Conservation (phyloP, 2,329 filamentous ascomycete species). For the Fusarium albidum region DNA sequence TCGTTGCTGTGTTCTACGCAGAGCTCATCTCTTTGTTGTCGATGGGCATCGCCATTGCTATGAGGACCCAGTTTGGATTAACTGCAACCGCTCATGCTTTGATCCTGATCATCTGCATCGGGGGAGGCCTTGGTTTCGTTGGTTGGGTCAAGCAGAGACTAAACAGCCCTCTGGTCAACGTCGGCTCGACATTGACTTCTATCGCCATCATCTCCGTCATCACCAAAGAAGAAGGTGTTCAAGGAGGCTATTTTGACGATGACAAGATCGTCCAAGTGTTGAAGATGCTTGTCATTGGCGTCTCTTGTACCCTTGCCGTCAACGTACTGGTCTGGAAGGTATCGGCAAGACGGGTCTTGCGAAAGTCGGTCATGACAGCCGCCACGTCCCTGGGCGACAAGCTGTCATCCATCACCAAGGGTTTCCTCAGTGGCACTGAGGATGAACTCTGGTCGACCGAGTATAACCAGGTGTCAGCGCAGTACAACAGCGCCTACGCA, state of each 20-base stretch:
- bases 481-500: constrained; percentile 73
- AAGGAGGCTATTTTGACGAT: constrained; percentile 81
- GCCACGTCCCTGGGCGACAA: constrained; percentile 82
- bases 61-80: constrained; percentile 71
- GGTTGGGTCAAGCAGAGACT: constrained; percentile 87
- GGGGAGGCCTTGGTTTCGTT: constrained; percentile 85
- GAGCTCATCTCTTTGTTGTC: constrained; percentile 77
- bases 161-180: constrained; percentile 81
- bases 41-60: constrained; percentile 87
- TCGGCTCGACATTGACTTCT: constrained; percentile 84
- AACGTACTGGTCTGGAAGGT: constrained; percentile 82
- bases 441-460: constrained; percentile 74
- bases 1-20: constrained; percentile 78
- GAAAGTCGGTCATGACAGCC: constrained; percentile 74
- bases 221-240: constrained; percentile 90
- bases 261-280: constrained; percentile 83
- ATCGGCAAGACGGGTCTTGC: constrained; percentile 77
- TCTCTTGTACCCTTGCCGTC: constrained; percentile 73
- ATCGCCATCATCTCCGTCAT: constrained; percentile 89
- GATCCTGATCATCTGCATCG: constrained; percentile 84
- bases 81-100: constrained; percentile 78
- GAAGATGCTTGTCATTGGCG: constrained; percentile 84
- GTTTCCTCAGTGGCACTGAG: constrained; percentile 85
- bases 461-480: constrained; percentile 68
- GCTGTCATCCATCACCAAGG: constrained; percentile 80